Percentiles rank a stretch among this genome's conserved stretches.
Evolutionary conservation across 192 early-diverging fungal genomes (phyloP).

Genomic region (Backusella liffmaniae): DNA sequence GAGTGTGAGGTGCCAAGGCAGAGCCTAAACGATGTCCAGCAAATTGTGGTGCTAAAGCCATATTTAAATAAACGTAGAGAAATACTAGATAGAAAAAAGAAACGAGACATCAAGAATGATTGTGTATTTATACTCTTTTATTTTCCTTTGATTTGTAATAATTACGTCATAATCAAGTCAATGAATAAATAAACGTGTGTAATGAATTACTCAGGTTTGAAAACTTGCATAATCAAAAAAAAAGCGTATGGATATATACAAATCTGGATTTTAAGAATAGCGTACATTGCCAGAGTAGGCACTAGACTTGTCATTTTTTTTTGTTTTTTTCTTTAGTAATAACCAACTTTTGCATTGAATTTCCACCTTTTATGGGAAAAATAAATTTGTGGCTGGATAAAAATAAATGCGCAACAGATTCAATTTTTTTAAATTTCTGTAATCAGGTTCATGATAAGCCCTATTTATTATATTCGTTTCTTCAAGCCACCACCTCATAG

Average conservation of each 20-base stretch:
- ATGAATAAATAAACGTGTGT: not conserved
- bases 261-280: too few relatives aligned
- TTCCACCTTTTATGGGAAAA: not conserved
- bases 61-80: not conserved
- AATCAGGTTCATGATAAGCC: not conserved
- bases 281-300: too few relatives aligned
- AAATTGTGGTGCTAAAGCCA: conserved; percentile 37
- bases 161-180: not conserved
- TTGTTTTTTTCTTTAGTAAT: too few relatives aligned
- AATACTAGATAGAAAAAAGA: not conserved
- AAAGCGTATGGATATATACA: too few relatives aligned
- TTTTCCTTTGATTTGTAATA: not conserved
- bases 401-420: not conserved
- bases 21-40: conserved; percentile 46
- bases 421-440: not conserved
- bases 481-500: conserved; percentile 28
- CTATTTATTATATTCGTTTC: conserved; percentile 33
- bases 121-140: not conserved
- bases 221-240: too few relatives aligned
- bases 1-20: conserved; percentile 35
- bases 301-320: too few relatives aligned
- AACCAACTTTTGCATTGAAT: too few relatives aligned
- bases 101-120: not conserved
- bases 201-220: not conserved
- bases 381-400: not conserved